Evolutionary conservation across 2,329 filamentous ascomycete species (phyloP).

Genomic region (Teratosphaeriaceae sp.): DNA sequence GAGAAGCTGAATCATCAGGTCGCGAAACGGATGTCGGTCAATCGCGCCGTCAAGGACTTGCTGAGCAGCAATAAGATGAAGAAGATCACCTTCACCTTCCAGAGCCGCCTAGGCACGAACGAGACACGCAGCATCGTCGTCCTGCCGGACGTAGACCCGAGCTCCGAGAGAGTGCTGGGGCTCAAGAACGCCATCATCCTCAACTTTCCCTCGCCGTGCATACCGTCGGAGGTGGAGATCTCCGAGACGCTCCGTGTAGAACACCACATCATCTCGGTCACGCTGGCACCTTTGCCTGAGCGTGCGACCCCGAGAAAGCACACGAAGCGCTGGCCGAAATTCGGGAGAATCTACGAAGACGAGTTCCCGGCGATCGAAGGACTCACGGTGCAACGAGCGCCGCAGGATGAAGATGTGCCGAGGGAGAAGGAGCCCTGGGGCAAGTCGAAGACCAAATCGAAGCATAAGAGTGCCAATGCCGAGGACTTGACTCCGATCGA

Average conservation of each 20-base stretch:
- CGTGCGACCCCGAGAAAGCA: background rate
- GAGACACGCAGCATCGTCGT: constrained; percentile 46
- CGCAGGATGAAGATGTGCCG: background rate
- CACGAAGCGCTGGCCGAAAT: background rate
- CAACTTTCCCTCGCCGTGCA: constrained; percentile 35
- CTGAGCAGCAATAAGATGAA: constrained; percentile 46
- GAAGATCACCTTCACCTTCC: constrained; percentile 47
- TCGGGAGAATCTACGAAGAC: too few species aligned
- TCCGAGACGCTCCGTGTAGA: constrained; percentile 24
- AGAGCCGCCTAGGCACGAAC: constrained; percentile 40
- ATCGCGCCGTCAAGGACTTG: constrained; percentile 43
- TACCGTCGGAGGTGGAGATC: constrained; percentile 38
- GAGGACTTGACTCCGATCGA: too few species aligned
- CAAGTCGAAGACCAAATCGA: too few species aligned
- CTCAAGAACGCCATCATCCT: constrained; percentile 47
- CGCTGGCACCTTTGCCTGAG: background rate
- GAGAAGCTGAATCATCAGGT: constrained; percentile 34
- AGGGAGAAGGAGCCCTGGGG: background rate
- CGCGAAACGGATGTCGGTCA: constrained; percentile 49
- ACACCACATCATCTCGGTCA: background rate
- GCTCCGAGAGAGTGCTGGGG: constrained; percentile 40
- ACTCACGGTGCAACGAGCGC: constrained; percentile 7
- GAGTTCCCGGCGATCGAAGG: constrained; percentile 10
- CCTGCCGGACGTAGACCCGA: constrained; percentile 39
- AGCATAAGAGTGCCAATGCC: too few species aligned